Evolutionary conservation across 164 flowering plant genomes (phyloP).

Genomic region (Stephania cephalantha): DNA sequence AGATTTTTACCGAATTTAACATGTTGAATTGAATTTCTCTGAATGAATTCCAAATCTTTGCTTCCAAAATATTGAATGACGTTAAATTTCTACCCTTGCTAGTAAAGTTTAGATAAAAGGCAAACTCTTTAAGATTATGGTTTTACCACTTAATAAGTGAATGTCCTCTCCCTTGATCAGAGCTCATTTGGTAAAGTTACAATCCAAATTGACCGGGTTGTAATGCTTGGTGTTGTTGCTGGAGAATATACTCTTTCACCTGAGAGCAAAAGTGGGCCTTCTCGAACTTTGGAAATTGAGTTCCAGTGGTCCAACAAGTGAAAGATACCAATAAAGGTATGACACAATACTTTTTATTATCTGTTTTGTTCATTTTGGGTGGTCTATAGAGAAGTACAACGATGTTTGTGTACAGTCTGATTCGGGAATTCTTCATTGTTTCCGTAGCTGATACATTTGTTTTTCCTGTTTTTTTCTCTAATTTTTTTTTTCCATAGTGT

Average conservation of each 20-base stretch:
- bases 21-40: too few relatives aligned
- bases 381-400: not conserved
- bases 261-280: conserved; percentile 76
- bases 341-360: not conserved
- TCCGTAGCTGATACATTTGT: not conserved
- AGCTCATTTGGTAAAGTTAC: conserved; percentile 95
- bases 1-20: too few relatives aligned
- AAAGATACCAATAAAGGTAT: conserved; percentile 9
- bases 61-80: too few relatives aligned
- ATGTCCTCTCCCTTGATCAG: conserved; percentile 32
- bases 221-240: conserved; percentile 84
- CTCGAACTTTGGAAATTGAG: conserved; percentile 82
- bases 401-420: conserved; percentile 24
- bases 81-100: too few relatives aligned
- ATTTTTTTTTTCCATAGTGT: too few relatives aligned
- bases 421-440: conserved; percentile 1
- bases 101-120: conserved; percentile 25
- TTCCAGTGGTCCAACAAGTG: conserved; percentile 91
- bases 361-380: conserved; percentile 11
- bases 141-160: not conserved
- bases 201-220: conserved; percentile 90
- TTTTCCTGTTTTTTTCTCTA: not conserved
- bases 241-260: conserved; percentile 87
- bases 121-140: conserved; percentile 3
- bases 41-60: too few relatives aligned